Conservation (phyloP, 805 yeast species). For the Yarrowia yakushimensis region DNA sequence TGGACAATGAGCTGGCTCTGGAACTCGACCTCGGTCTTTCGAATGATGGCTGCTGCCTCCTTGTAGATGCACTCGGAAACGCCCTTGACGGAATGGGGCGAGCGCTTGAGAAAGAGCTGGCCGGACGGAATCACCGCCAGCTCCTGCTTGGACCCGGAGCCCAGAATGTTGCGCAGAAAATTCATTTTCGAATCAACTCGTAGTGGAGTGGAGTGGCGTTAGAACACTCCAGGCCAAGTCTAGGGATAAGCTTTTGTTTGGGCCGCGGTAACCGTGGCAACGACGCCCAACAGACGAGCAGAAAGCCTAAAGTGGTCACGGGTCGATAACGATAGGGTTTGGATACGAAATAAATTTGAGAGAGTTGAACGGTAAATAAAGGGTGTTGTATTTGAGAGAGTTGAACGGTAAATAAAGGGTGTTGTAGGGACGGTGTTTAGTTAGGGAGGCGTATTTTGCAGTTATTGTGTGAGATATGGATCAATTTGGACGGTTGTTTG, state of each 20-base stretch:
- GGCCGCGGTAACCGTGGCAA: background rate
- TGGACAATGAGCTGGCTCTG: slow-evolving; percentile 68
- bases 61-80: slow-evolving; percentile 67
- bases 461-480: too few relatives aligned
- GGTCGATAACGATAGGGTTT: background rate
- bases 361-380: background rate
- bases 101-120: slow-evolving; percentile 66
- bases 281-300: background rate
- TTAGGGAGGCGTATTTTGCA: too few relatives aligned
- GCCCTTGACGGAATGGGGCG: slow-evolving; percentile 81
- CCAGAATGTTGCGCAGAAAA: slow-evolving; percentile 31
- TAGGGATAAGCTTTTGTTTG: background rate
- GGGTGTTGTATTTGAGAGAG: too few relatives aligned
- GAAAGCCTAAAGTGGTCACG: background rate
- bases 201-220: background rate
- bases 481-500: too few relatives aligned
- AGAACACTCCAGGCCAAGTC: too few relatives aligned
- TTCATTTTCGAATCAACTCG: slow-evolving; percentile 32
- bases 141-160: slow-evolving; percentile 42
- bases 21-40: slow-evolving; percentile 62
- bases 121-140: slow-evolving; percentile 76
- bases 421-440: too few relatives aligned
- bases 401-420: background rate
- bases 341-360: too few relatives aligned
- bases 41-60: slow-evolving; percentile 71